Evolutionary conservation across 2,329 filamentous ascomycete genomes (phyloP), one percentile per base, ranked within the genome.

Genomic region (Colletotrichum echinochloae): DNA sequence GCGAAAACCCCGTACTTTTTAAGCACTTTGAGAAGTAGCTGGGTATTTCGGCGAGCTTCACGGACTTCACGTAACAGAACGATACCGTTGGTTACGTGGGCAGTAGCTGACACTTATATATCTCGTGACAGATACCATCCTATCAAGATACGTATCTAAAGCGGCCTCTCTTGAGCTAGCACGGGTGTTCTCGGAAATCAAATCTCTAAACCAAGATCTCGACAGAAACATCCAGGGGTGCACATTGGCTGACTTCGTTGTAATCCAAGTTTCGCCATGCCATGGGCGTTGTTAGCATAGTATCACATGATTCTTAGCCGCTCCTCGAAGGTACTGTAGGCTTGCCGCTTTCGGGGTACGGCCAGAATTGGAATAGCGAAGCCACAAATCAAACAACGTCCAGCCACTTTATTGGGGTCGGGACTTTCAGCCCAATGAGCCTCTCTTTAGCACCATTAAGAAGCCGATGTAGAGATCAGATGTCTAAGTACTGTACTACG

Each of bases 311-410:
- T 5, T 14, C n/a, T 52, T 46, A 54, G 63, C 63, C 48, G 37
- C 26, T 60, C 20, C 7, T 52, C 46, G 20, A 35, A 52, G 28
- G n/a, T 55, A n/a, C 55, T 52, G 55, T 16, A 35, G 23, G 33
- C 23, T n/a, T n/a, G n/a, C n/a, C n/a, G n/a, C n/a, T 51, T 23
- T 65, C 55, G 63, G 55, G n/a, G 20, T 48, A 60, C 55, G 23
- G 46, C 63, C 11, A 8, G 1, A 54, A 52, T n/a, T 3, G 37
- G 63, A 41, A 11, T 61, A 61, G 63, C 30, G 26, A 28, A 28
- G 35, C 37, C 46, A 51, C 55, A 16, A 8, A 44, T 54, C 26
- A 20, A 28, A 37, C 46, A 44, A 33, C 16, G n/a, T 66, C 57
- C 44, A 60, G 54, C 44, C 44, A 35, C 55, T 33, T n/a, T 37